Evolutionary conservation across 1,284 basidiomycete species (phyloP).

Genomic region (Trichosporon sp.): DNA sequence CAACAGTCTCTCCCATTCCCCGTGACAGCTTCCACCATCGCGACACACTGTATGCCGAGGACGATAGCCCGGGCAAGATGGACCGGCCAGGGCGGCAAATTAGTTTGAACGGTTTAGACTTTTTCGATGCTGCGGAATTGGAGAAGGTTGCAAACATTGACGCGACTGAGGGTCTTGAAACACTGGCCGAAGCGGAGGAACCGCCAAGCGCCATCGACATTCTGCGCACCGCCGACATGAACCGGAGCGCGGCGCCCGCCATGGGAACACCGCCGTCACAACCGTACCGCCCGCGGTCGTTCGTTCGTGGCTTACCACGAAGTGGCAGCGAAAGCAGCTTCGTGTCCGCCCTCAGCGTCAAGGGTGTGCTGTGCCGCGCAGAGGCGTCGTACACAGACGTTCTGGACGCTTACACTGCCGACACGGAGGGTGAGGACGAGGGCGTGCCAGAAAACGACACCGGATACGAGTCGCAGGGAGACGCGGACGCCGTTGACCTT

Average conservation of each 20-base stretch:
- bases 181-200: slow-evolving; percentile 4
- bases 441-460: background rate
- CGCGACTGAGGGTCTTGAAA: slow-evolving; percentile 10
- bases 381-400: slow-evolving; percentile 20
- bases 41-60: background rate
- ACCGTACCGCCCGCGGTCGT: background rate
- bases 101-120: slow-evolving; percentile 26
- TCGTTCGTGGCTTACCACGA: slow-evolving; percentile 1
- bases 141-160: slow-evolving; percentile 18
- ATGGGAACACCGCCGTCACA: slow-evolving; percentile 11
- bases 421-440: background rate
- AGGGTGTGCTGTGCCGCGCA: slow-evolving; percentile 10
- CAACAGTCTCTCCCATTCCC: background rate
- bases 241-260: background rate
- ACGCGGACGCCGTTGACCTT: slow-evolving; percentile 13
- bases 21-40: slow-evolving; percentile 2
- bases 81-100: slow-evolving; percentile 24
- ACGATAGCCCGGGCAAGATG: slow-evolving; percentile 9
- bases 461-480: background rate
- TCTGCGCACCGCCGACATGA: background rate
- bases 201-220: slow-evolving; percentile 2
- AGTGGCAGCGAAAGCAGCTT: slow-evolving; percentile 18
- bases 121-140: slow-evolving; percentile 8
- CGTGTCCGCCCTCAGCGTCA: background rate
- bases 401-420: slow-evolving; percentile 5